Evolutionary conservation across 108 stramenopile species (phyloP).

Genomic region (Fragilaria radians): DNA sequence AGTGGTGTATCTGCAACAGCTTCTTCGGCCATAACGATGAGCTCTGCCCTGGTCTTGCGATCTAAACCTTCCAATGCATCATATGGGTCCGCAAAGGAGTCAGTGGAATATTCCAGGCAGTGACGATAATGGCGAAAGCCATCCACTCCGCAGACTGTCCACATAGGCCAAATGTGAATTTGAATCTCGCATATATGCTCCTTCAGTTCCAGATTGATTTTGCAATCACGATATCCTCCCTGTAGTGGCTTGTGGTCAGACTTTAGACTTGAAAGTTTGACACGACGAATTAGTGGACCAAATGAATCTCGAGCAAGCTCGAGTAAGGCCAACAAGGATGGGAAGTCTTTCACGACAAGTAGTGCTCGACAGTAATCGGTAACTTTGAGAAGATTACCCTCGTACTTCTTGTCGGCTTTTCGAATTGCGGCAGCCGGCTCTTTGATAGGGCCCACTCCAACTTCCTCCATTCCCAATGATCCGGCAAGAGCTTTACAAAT

Average conservation of each 20-base stretch:
- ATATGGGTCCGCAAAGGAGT: slow-evolving; percentile 72
- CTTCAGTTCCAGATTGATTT: slow-evolving; percentile 78
- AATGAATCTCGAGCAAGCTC: slow-evolving; percentile 78
- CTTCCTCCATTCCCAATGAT: slow-evolving; percentile 72
- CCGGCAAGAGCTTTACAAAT: slow-evolving; percentile 82
- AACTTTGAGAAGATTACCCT: slow-evolving; percentile 74
- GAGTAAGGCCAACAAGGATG: slow-evolving; percentile 67
- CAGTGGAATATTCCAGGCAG: slow-evolving; percentile 80
- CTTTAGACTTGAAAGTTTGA: slow-evolving; percentile 71
- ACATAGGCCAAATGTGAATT: slow-evolving; percentile 82
- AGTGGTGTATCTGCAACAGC: slow-evolving; percentile 76
- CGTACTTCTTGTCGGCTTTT: slow-evolving; percentile 80
- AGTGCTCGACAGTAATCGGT: slow-evolving; percentile 81
- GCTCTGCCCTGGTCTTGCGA: slow-evolving; percentile 82
- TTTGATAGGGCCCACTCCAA: slow-evolving; percentile 79
- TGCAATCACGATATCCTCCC: slow-evolving; percentile 82
- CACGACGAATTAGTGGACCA: slow-evolving; percentile 74
- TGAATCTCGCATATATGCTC: slow-evolving; percentile 86
- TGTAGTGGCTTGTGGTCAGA: slow-evolving; percentile 51
- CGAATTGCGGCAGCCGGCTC: slow-evolving; percentile 57
- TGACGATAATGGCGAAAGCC: slow-evolving; percentile 85
- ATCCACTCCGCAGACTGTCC: slow-evolving; percentile 79
- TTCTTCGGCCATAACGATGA: slow-evolving; percentile 86
- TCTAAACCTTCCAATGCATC: slow-evolving; percentile 76
- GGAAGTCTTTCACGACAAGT: slow-evolving; percentile 77